A percentile compares a stretch with the other conserved stretches of the same genome.
These are phyloP conservation scores for Pichia sp. DNA, from an alignment of 1,139 yeast species.

Conservation along the genomic window DNA sequence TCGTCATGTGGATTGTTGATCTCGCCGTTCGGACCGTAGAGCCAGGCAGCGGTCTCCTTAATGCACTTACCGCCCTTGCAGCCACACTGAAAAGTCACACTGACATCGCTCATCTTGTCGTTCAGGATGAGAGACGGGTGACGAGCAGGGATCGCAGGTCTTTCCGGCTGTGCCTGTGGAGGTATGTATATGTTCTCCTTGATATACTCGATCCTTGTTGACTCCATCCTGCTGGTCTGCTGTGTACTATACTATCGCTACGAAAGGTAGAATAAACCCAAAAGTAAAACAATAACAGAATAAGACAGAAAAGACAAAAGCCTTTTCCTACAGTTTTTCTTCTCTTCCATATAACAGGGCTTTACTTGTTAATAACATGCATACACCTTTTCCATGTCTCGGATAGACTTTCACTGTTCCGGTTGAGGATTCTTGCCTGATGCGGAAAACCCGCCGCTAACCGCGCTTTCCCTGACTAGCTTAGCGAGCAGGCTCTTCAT, in stretches of 20 bases:
- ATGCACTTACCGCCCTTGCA: constrained; percentile 45
- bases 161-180: constrained; percentile 22
- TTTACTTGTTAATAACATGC: too few species aligned
- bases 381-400: too few species aligned
- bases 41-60: constrained; percentile 42
- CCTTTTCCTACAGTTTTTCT: not conserved
- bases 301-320: too few species aligned
- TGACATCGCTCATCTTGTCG: constrained; percentile 41
- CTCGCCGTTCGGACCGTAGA: constrained; percentile 33
- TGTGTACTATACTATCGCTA: too few species aligned
- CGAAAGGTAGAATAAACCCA: too few species aligned
- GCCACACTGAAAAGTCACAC: constrained; percentile 44
- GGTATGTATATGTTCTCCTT: constrained; percentile 45
- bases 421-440: not conserved
- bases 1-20: constrained; percentile 23
- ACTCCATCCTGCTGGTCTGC: constrained; percentile 35
- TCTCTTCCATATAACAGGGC: too few species aligned
- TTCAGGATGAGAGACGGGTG: constrained; percentile 47
- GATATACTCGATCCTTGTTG: constrained; percentile 36
- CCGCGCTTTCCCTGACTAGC: constrained; percentile 1
- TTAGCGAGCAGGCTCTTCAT: not conserved
- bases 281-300: too few species aligned
- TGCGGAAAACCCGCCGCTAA: not conserved
- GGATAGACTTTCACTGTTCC: not conserved
- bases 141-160: constrained; percentile 37